Evolutionary conservation across 345 rosid species (phyloP), one percentile per base, ranked within the genome.

Genomic region (Murraya paniculata): DNA sequence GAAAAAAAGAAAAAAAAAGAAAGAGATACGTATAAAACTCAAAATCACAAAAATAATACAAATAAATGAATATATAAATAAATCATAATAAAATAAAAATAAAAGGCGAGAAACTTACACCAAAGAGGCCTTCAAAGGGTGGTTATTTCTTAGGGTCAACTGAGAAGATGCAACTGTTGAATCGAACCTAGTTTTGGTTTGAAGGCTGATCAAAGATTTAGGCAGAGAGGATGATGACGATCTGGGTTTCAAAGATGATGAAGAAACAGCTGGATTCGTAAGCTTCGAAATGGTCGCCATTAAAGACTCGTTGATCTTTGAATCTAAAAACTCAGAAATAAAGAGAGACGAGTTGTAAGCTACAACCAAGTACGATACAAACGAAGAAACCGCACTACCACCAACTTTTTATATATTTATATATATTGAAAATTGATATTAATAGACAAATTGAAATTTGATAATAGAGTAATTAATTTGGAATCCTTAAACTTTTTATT

Each of bases 251-350:
- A 69, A 22, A 33, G 90, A 77, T 9, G 93, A 76, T 27, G 91
- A 73, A 19, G 83, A 39, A 41, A 85, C 80, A 57, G 89, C 71
- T 22, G 91, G 86, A 64, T 72, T 81, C 5, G 94, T 82, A 66
- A 92, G 93, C 88, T 88, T 93, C 74, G 97, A 93, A 83, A 92
- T 84, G 86, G 97, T 88, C 18, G 97, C 92, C 98, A 95, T 94
- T 89, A 55, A 77, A 5, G 81, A 67, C 57, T 25, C 33, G 38
- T n/a, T n/a, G 64, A 70, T 8, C 57, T 1, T 53, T 19, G 22
- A 53, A 13, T 45, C 50, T 11, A 45, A 13, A 45, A 45, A 45
- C 50, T 45, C 50, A 45, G 71, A 16, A 31, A 2, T 74, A 71
- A 70, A 22, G 39, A 30, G 39, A 41, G 31, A 8, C 4, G 2